These are phyloP conservation scores for Porphyra umbilicalis DNA, from an alignment of 31 red algal genomes.

Conservation along the genomic window DNA sequence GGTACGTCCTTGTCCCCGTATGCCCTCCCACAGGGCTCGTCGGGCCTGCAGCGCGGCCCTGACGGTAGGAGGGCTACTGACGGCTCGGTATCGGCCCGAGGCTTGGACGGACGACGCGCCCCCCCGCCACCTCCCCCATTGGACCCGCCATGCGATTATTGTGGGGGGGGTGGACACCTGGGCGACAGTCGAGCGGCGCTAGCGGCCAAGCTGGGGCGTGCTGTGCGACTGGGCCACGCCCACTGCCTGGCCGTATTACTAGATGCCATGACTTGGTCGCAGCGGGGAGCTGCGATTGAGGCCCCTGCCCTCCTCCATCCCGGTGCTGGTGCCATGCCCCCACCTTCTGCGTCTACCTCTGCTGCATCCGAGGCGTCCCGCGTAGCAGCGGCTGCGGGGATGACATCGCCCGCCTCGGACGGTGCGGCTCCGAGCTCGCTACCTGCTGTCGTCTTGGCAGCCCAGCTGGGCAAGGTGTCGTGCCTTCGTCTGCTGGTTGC, in stretches of 20 bases:
- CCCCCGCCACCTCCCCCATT: background rate
- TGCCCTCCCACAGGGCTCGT: too few relatives aligned
- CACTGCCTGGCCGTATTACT: conserved; percentile 80
- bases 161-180: conserved; percentile 53
- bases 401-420: conserved; percentile 15
- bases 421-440: conserved; percentile 40
- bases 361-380: conserved; percentile 1
- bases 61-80: too few relatives aligned
- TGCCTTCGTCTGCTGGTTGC: conserved; percentile 60
- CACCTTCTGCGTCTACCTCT: background rate
- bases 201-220: conserved; percentile 72
- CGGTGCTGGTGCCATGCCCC: conserved; percentile 19
- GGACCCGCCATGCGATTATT: conserved; percentile 37
- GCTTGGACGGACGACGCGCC: too few relatives aligned
- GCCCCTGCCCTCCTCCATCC: conserved; percentile 71
- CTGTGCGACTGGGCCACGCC: conserved; percentile 75
- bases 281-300: conserved; percentile 76
- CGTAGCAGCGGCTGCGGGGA: background rate
- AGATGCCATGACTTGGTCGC: conserved; percentile 69
- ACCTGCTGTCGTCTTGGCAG: conserved; percentile 76
- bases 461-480: conserved; percentile 75
- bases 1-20: too few relatives aligned
- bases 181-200: conserved; percentile 63
- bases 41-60: too few relatives aligned
- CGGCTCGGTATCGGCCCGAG: too few relatives aligned